Percentiles rank a stretch among this genome's conserved stretches.
These are phyloP conservation scores for Leccinum variicolor DNA, from an alignment of 768 basidiomycete species.

Conservation along the genomic window DNA sequence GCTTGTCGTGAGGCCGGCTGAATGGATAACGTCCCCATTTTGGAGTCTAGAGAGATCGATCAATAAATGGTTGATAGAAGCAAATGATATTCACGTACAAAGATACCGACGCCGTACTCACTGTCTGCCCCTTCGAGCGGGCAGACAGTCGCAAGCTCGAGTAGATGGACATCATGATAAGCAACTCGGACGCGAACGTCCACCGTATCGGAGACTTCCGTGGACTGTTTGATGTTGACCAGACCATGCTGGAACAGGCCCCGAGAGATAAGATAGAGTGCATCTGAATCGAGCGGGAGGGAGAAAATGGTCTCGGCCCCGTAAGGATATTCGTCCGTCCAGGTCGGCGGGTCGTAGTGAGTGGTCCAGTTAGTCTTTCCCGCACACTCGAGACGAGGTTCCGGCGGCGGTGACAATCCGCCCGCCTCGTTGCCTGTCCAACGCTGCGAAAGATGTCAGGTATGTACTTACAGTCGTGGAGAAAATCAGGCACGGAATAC, in stretches of 20 bases:
- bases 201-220: slow-evolving; percentile 24
- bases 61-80: background rate
- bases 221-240: slow-evolving; percentile 30
- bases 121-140: slow-evolving; percentile 21
- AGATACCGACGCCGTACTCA: slow-evolving; percentile 32
- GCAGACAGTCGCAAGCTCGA: slow-evolving; percentile 30
- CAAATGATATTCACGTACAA: slow-evolving; percentile 22
- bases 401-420: background rate
- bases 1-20: background rate
- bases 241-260: slow-evolving; percentile 27
- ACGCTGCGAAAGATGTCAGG: slow-evolving; percentile 8
- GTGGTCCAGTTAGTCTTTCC: slow-evolving; percentile 19
- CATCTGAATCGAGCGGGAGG: slow-evolving; percentile 30
- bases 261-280: slow-evolving; percentile 29
- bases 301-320: slow-evolving; percentile 27
- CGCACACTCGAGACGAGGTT: slow-evolving; percentile 11
- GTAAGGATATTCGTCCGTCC: slow-evolving; percentile 17
- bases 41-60: slow-evolving; percentile 32
- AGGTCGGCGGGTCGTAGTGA: slow-evolving; percentile 23
- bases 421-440: background rate
- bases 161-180: slow-evolving; percentile 13
- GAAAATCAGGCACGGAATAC: background rate
- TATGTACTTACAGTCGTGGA: background rate
- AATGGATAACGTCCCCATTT: background rate
- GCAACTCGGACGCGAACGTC: slow-evolving; percentile 28